These are phyloP conservation scores for Lipomyces orientalis DNA, from an alignment of 805 yeast genomes.

Conservation along the genomic window DNA sequence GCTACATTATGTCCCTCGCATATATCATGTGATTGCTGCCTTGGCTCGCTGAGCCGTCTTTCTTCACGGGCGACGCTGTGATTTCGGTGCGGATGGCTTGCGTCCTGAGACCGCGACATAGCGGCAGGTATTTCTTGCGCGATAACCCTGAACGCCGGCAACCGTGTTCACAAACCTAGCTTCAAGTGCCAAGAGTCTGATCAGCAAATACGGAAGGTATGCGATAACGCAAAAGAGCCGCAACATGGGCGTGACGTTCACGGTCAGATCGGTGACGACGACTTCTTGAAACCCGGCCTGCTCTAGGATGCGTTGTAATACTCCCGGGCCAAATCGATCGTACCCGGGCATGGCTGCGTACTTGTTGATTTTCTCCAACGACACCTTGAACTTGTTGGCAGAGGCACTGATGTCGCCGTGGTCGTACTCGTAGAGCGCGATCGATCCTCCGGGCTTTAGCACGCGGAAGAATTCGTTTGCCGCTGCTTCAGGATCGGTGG, in stretches of 20 bases:
- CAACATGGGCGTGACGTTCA: constrained; percentile 2
- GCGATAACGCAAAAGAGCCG: background rate
- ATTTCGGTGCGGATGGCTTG: background rate
- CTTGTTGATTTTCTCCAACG: background rate
- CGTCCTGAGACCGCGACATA: constrained; percentile 5
- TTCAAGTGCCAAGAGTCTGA: background rate
- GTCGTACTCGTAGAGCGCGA: background rate
- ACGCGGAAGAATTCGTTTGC: constrained; percentile 5
- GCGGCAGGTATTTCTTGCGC: background rate
- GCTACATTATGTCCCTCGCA: too few relatives aligned
- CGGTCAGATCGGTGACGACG: background rate
- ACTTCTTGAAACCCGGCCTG: background rate
- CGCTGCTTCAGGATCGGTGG: constrained; percentile 5
- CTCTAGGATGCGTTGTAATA: background rate
- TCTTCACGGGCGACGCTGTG: too few relatives aligned
- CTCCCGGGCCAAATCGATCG: background rate
- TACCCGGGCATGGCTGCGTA: constrained; percentile 7
- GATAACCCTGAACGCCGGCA: background rate
- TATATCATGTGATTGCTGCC: too few relatives aligned
- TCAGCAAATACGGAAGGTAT: background rate
- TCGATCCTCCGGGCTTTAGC: constrained; percentile 5
- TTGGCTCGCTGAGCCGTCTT: too few relatives aligned
- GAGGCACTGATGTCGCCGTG: constrained; percentile 1
- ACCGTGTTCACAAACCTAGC: constrained; percentile 4
- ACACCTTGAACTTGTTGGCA: background rate